These are phyloP conservation scores for Fusarium coffeatum DNA, from an alignment of 2,329 filamentous ascomycete genomes.

Conservation along the genomic window DNA sequence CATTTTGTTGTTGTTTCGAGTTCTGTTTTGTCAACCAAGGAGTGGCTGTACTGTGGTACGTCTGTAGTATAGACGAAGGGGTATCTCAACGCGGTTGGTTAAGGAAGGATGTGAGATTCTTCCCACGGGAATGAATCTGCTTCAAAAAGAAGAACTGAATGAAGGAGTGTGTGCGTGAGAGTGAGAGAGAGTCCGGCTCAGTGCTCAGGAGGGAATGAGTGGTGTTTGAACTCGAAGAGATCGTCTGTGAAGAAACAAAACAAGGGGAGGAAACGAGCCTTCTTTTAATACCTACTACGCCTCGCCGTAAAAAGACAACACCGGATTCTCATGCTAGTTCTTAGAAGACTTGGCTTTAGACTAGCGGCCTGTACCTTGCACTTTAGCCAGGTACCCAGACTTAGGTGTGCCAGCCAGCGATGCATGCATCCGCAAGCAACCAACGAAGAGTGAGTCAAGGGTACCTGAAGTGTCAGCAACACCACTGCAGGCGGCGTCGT, in stretches of 20 bases:
- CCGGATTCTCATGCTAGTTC: slow-evolving; percentile 38
- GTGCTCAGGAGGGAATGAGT: slow-evolving; percentile 47
- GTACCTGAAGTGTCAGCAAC: slow-evolving; percentile 20
- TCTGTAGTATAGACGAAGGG: slow-evolving; percentile 33
- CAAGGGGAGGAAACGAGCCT: slow-evolving; percentile 42
- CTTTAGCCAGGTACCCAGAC: slow-evolving; percentile 31
- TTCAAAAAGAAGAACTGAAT: slow-evolving; percentile 38
- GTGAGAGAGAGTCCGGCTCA: slow-evolving; percentile 43
- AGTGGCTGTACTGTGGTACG: slow-evolving; percentile 39
- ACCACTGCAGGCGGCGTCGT: slow-evolving; percentile 26
- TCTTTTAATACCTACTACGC: slow-evolving; percentile 40
- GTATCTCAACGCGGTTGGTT: slow-evolving; percentile 43
- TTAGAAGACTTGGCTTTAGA: slow-evolving; percentile 41
- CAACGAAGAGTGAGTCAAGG: slow-evolving; percentile 16
- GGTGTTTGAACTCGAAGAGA: slow-evolving; percentile 45
- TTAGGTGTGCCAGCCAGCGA: slow-evolving; percentile 27
- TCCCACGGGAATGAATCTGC: slow-evolving; percentile 47
- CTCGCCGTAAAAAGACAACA: slow-evolving; percentile 41
- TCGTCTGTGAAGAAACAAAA: slow-evolving; percentile 42
- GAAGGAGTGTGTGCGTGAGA: slow-evolving; percentile 43
- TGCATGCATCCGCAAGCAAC: slow-evolving; percentile 31
- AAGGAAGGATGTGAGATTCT: slow-evolving; percentile 43
- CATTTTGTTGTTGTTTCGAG: slow-evolving; percentile 51
- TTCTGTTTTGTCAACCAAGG: slow-evolving; percentile 37
- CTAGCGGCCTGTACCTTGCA: slow-evolving; percentile 19